Base-by-base conservation (phyloP, 257 asterid genomes). In the Voacanga thouarsii region DNA sequence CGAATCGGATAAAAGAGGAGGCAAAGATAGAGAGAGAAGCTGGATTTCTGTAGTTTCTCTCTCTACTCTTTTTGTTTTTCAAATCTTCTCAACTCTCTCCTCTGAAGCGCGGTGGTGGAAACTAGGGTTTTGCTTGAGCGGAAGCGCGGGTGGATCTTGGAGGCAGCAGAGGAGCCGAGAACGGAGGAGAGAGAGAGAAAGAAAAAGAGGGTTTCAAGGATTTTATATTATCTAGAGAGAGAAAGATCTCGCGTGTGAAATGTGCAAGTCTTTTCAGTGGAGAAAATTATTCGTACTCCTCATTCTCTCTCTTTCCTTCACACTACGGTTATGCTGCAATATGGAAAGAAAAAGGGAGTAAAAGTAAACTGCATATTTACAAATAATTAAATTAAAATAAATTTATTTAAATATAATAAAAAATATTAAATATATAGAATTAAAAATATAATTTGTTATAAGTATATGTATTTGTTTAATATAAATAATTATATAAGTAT, bases 81-180 rank as follows among this genome's bases (percentile, higher is more conserved):
- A 23, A 6, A 69, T 50, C 51, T 41, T 75, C 67, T 66, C 70
- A 45, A 51, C 76, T 63, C 0, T 53, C 75, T 50, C 78, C 75
- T 75, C 75, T 60, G 61, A 47, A 51, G 33, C 28, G 71, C 86
- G 78, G 85, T 33, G 71, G 83, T 69, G 81, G 79, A 74, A 81
- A 75, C 88, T 89, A 89, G 93, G 93, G 92, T 86, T 87, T 86
- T 69, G 74, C 72, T 45, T 41, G 73, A 16, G 80, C 39, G 60
- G 30, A 37, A 45, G 80, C 50, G 63, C 21, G 28, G 53, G 81
- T 71, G 75, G 81, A 71, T 51, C 75, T 76, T 76, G 81, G 83
- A 74, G 79, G 85, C 69, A 65, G 66, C 66, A 57, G 51, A 6
- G 86, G 68, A 74, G 28, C 61, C 28, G 83, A 75, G 67, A 76